These are phyloP conservation scores for Colletotrichum chlorophyti DNA, from an alignment of 2,329 filamentous ascomycete genomes.

Conservation along the genomic window DNA sequence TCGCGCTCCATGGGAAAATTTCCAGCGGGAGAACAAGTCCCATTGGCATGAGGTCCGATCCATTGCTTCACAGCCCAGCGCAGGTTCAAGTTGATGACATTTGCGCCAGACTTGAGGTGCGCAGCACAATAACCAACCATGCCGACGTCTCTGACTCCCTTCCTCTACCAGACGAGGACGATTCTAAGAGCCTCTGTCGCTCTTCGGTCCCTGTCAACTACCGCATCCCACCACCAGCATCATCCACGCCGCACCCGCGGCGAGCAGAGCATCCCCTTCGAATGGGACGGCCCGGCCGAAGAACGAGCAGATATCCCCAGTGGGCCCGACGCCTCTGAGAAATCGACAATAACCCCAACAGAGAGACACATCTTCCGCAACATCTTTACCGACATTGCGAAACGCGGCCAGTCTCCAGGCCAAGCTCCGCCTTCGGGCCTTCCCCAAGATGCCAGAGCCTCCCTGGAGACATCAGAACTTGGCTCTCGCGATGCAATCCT, in stretches of 20 bases:
- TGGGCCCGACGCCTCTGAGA: conserved; percentile 28
- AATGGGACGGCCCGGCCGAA: conserved; percentile 44
- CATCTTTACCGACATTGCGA: conserved; percentile 55
- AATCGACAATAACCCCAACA: conserved; percentile 62
- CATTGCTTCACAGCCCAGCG: too few species aligned
- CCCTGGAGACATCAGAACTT: conserved; percentile 37
- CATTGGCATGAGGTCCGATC: too few species aligned
- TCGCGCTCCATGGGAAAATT: conserved; percentile 4
- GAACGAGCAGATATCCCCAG: conserved; percentile 31
- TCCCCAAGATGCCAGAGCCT: not conserved
- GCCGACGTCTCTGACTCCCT: conserved; percentile 63
- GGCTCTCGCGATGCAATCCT: conserved; percentile 44
- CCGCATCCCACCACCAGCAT: conserved; percentile 16
- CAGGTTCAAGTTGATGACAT: too few species aligned
- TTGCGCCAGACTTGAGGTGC: not conserved
- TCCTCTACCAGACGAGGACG: conserved; percentile 76
- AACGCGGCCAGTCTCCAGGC: conserved; percentile 22
- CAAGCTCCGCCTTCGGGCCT: conserved; percentile 36
- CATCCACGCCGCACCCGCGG: conserved; percentile 32
- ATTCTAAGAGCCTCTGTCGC: conserved; percentile 47
- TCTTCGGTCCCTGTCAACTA: conserved; percentile 28
- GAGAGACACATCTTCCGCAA: conserved; percentile 66
- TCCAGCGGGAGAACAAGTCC: too few species aligned
- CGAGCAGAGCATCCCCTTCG: conserved; percentile 56
- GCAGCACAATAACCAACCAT: conserved; percentile 40